A percentile compares a stretch with the other conserved stretches of the same genome.
These are phyloP conservation scores for Colletotrichum higginsianum DNA, from an alignment of 2,329 filamentous ascomycete genomes.

Conservation along the genomic window DNA sequence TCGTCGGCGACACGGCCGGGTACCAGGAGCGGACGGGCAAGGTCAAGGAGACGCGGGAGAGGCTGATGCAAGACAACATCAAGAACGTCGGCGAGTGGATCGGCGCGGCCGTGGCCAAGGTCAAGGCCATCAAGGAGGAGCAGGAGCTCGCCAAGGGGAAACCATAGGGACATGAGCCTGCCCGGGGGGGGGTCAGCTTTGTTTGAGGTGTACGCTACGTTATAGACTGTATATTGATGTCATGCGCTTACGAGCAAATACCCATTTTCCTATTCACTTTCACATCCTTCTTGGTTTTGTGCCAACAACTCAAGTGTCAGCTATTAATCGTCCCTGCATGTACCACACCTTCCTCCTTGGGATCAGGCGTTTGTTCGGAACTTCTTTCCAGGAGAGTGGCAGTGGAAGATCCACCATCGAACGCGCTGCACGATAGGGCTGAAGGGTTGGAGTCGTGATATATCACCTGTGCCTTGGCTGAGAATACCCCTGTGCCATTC, in stretches of 20 bases:
- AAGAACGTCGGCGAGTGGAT: neutral
- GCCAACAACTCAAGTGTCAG: neutral
- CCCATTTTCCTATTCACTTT: neutral
- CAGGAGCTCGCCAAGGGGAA: neutral
- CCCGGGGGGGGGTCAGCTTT: neutral
- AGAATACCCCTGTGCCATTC: too few species aligned
- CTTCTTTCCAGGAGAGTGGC: too few species aligned
- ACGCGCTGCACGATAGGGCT: too few species aligned
- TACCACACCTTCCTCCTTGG: too few species aligned
- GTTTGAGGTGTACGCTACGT: neutral
- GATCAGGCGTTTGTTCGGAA: too few species aligned
- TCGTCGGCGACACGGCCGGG: constrained; percentile 43
- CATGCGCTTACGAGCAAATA: neutral
- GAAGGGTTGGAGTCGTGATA: too few species aligned
- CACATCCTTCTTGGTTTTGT: neutral
- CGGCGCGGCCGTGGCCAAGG: neutral
- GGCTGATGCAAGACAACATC: neutral
- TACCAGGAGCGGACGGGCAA: neutral
- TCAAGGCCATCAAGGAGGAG: neutral
- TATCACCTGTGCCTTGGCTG: too few species aligned
- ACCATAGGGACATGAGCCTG: neutral
- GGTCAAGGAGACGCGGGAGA: neutral
- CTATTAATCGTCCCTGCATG: neutral
- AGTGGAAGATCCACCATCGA: too few species aligned
- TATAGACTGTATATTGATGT: neutral